Evolutionary conservation across 2,329 filamentous ascomycete species (phyloP).

Genomic region (Diaporthe nobilis): DNA sequence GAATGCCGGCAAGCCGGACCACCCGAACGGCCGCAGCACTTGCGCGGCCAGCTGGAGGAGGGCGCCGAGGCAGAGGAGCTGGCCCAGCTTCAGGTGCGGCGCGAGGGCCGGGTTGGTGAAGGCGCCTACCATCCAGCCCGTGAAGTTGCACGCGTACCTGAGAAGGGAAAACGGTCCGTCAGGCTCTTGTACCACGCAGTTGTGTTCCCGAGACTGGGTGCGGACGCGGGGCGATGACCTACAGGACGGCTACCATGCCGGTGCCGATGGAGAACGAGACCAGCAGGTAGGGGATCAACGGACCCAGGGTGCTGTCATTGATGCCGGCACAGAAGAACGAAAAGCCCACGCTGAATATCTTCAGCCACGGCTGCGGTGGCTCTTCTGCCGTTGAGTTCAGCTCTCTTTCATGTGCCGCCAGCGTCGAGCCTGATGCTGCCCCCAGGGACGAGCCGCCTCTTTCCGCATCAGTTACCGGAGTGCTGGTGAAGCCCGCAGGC

Average conservation of each 20-base stretch:
- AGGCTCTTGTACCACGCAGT: background rate
- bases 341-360: conserved; percentile 63
- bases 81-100: conserved; percentile 67
- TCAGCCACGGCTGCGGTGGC: conserved; percentile 12
- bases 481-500: background rate
- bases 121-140: conserved; percentile 72
- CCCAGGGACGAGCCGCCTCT: background rate
- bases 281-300: conserved; percentile 74
- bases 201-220: background rate
- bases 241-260: conserved; percentile 51
- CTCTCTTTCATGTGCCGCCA: background rate
- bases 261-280: conserved; percentile 44
- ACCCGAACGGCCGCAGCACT: conserved; percentile 65
- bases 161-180: background rate
- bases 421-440: background rate
- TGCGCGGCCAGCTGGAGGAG: conserved; percentile 68
- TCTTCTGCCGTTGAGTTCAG: background rate
- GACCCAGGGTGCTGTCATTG: conserved; percentile 75
- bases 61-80: conserved; percentile 70
- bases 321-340: conserved; percentile 77
- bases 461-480: background rate
- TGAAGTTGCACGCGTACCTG: conserved; percentile 69
- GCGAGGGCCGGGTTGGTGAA: conserved; percentile 68
- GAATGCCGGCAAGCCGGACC: conserved; percentile 67
- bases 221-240: background rate